Evolutionary conservation across 495 filamentous ascomycete genomes (phyloP).

Genomic region (Penicillium angulare): DNA sequence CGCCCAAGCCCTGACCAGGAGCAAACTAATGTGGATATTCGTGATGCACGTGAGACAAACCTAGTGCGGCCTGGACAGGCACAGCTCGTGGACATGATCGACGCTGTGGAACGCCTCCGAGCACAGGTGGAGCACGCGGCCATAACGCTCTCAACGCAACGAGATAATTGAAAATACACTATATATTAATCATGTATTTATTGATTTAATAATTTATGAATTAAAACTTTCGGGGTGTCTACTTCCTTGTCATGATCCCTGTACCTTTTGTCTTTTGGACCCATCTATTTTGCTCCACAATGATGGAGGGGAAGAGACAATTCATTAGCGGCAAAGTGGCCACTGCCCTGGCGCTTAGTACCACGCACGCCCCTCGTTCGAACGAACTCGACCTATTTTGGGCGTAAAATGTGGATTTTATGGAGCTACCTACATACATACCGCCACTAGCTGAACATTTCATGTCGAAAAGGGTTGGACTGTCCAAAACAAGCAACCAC

Average conservation of each 20-base stretch:
- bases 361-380: slow-evolving; percentile 29
- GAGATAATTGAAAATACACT: neutral
- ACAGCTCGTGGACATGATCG: slow-evolving; percentile 35
- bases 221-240: too few species aligned
- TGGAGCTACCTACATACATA: too few species aligned
- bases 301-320: slow-evolving; percentile 1
- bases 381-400: too few species aligned
- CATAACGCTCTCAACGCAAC: slow-evolving; percentile 22
- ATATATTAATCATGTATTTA: neutral
- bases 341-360: slow-evolving; percentile 17
- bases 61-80: slow-evolving; percentile 19
- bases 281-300: neutral
- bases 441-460: too few species aligned
- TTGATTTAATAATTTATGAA: neutral
- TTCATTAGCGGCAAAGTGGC: slow-evolving; percentile 5
- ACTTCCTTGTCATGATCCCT: neutral
- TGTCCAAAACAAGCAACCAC: too few species aligned
- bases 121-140: slow-evolving; percentile 39
- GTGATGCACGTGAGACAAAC: slow-evolving; percentile 23
- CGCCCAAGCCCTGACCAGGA: slow-evolving; percentile 18
- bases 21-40: slow-evolving; percentile 19
- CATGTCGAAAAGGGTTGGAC: too few species aligned
- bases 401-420: too few species aligned
- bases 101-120: slow-evolving; percentile 40
- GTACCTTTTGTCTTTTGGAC: neutral